Conservation (phyloP, 1,139 yeast genomes). For the Hansenula lynferdii region DNA sequence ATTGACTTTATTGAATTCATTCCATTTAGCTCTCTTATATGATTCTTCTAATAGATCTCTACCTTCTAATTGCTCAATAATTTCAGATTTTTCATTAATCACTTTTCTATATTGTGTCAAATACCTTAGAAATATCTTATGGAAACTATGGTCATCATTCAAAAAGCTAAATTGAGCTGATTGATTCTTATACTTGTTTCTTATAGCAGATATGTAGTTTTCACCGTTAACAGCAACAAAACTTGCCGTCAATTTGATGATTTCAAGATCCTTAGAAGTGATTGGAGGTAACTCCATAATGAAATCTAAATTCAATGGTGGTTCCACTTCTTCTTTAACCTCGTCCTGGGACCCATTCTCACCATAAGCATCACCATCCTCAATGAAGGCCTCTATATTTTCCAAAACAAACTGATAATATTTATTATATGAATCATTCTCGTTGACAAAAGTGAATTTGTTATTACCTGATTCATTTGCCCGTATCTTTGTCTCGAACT, state of each 20-base stretch:
- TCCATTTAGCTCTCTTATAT: conserved; percentile 53
- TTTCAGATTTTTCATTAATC: conserved; percentile 20
- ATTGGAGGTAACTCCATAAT: conserved; percentile 48
- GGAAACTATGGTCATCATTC: conserved; percentile 53
- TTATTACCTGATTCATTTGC: conserved; percentile 40
- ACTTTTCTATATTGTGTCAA: conserved; percentile 53
- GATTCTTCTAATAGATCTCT: conserved; percentile 47
- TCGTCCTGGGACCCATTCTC: conserved; percentile 2
- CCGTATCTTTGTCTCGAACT: conserved; percentile 58
- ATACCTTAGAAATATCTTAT: conserved; percentile 45
- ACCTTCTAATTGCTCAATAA: too few species aligned
- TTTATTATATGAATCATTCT: conserved; percentile 47
- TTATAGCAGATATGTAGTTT: conserved; percentile 35
- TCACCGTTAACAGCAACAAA: conserved; percentile 51
- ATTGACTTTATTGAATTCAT: conserved; percentile 34
- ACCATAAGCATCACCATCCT: conserved; percentile 9
- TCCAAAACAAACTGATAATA: conserved; percentile 47
- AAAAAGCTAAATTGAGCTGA: conserved; percentile 68
- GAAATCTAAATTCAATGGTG: conserved; percentile 32
- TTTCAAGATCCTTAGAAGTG: conserved; percentile 59
- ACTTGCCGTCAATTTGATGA: conserved; percentile 70
- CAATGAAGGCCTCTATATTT: conserved; percentile 13
- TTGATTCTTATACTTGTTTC: conserved; percentile 35
- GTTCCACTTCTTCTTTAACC: conserved; percentile 3
- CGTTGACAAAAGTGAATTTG: conserved; percentile 60